phyloP scores from a whole-genome alignment of 441 rosid species.

The Eutrema salsugineum region DNA sequence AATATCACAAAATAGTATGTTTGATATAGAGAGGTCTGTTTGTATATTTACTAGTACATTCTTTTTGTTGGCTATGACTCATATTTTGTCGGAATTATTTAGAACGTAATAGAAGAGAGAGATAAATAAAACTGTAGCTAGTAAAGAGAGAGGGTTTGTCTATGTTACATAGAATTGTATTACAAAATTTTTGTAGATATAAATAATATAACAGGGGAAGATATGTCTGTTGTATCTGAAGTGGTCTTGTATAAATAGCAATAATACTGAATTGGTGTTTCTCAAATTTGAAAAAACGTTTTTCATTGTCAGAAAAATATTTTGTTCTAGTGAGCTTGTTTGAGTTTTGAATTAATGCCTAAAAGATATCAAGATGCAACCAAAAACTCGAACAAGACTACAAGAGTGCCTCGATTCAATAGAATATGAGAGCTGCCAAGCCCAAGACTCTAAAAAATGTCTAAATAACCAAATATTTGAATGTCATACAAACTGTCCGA shows the following conservation, averaged over 20 bases:
- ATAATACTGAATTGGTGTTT: neutral
- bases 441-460: neutral
- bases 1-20: conserved; percentile 5
- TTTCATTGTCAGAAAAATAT: neutral
- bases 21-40: neutral
- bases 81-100: neutral
- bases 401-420: no score
- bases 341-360: no score
- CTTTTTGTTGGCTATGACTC: conserved; percentile 9
- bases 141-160: conserved; percentile 2
- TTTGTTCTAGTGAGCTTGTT: neutral
- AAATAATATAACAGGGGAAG: neutral
- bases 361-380: no score
- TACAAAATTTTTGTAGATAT: conserved; percentile 28
- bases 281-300: neutral
- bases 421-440: neutral
- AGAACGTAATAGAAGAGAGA: conserved; percentile 8
- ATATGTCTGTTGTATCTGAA: conserved; percentile 15
- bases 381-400: no score
- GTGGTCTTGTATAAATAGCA: conserved; percentile 21
- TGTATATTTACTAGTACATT: conserved; percentile 24
- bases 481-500: neutral
- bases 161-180: conserved; percentile 26
- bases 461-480: conserved; percentile 3
- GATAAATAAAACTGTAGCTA: conserved; percentile 19